Conservation (phyloP, 805 yeast species). For the Candida ortonii region DNA sequence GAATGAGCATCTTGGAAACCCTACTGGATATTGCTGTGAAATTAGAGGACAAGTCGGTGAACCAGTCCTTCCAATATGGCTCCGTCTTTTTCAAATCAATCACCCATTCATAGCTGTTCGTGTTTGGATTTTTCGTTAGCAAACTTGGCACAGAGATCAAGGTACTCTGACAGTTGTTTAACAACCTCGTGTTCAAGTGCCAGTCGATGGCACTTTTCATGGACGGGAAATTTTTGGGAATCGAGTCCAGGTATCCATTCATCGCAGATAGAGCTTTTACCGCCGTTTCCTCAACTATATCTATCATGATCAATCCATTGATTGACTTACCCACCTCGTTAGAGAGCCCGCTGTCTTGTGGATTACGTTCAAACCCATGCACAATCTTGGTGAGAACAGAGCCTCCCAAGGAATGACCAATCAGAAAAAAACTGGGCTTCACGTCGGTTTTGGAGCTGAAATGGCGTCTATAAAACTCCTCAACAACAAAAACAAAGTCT, state of each 20-base stretch:
- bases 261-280: slow-evolving; percentile 63
- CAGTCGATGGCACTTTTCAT: slow-evolving; percentile 69
- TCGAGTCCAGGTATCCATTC: slow-evolving; percentile 57
- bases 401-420: slow-evolving; percentile 95
- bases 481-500: slow-evolving; percentile 56
- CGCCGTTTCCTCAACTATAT: slow-evolving; percentile 94
- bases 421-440: slow-evolving; percentile 47
- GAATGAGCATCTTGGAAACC: slow-evolving; percentile 64
- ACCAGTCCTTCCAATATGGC: slow-evolving; percentile 84
- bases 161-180: slow-evolving; percentile 63
- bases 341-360: slow-evolving; percentile 6
- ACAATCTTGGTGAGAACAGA: slow-evolving; percentile 65
- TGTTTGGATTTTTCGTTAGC: slow-evolving; percentile 31
- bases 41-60: slow-evolving; percentile 56
- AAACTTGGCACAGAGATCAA: slow-evolving; percentile 73
- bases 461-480: slow-evolving; percentile 32
- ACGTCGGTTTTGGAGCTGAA: slow-evolving; percentile 12
- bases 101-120: slow-evolving; percentile 47
- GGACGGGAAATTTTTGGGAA: slow-evolving; percentile 60
- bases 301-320: slow-evolving; percentile 75
- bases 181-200: slow-evolving; percentile 61
- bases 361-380: slow-evolving; percentile 13
- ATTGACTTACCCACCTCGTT: slow-evolving; percentile 30
- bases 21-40: slow-evolving; percentile 38
- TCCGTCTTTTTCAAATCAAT: slow-evolving; percentile 60